Evolutionary conservation across 768 basidiomycete species (phyloP).

Genomic region (Neoboletus brunneissimus): DNA sequence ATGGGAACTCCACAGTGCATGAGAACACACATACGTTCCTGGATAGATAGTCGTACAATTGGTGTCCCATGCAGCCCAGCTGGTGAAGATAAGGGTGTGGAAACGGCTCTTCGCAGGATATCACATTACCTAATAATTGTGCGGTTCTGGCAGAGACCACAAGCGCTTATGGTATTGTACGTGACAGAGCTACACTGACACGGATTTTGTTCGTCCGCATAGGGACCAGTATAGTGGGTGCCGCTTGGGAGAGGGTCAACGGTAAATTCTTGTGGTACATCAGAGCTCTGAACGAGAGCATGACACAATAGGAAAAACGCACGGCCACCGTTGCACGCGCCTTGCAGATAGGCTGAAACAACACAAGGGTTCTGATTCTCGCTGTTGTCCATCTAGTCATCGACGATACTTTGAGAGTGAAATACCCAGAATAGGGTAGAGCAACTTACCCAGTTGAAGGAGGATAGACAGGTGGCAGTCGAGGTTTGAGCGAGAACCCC

Average conservation of each 20-base stretch:
- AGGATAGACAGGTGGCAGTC: constrained; percentile 17
- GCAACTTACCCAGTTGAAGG: constrained; percentile 29
- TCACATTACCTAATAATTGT: constrained; percentile 35
- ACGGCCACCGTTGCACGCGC: constrained; percentile 43
- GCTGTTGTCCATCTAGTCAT: constrained; percentile 39
- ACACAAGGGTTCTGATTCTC: constrained; percentile 46
- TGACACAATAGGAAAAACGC: constrained; percentile 18
- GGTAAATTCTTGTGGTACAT: constrained; percentile 33
- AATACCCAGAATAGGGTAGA: no score
- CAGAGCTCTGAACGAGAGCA: constrained; percentile 6
- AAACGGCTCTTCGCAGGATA: neutral
- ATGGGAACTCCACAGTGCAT: neutral
- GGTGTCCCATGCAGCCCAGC: constrained; percentile 51
- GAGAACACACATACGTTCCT: constrained; percentile 25
- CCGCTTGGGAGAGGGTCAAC: constrained; percentile 38
- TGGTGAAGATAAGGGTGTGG: constrained; percentile 19
- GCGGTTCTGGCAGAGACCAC: constrained; percentile 52
- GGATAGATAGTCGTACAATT: constrained; percentile 44
- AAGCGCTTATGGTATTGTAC: constrained; percentile 56
- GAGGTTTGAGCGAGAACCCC: constrained; percentile 24
- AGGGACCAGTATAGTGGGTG: constrained; percentile 35
- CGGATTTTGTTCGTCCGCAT: constrained; percentile 20
- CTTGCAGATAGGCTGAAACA: constrained; percentile 42
- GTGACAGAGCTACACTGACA: constrained; percentile 58
- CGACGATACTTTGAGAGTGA: neutral